These are phyloP conservation scores for Plantago elongata DNA, from an alignment of 257 asterid genomes.

Conservation along the genomic window DNA sequence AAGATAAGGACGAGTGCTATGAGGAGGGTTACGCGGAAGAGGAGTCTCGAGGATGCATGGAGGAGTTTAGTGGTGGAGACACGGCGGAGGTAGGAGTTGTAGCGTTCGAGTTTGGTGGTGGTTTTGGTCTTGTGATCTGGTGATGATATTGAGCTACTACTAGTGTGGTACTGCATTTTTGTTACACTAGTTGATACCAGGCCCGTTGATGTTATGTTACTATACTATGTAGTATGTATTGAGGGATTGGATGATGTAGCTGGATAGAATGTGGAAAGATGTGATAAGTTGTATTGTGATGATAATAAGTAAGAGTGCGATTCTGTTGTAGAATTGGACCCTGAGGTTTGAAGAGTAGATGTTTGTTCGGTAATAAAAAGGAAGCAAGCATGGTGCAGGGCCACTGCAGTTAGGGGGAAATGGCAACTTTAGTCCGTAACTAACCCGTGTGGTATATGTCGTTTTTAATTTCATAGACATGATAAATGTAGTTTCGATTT, in stretches of 20 bases:
- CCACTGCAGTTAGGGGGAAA: too few species aligned
- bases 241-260: neutral
- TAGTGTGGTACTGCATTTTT: conserved; percentile 39
- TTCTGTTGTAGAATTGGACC: conserved; percentile 12
- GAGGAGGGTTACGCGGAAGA: conserved; percentile 79
- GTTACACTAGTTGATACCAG: neutral
- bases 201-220: too few species aligned
- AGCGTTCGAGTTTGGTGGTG: conserved; percentile 62
- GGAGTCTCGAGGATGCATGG: conserved; percentile 81
- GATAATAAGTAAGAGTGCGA: too few species aligned
- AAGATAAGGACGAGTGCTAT: conserved; percentile 68
- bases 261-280: neutral
- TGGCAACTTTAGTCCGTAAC: too few species aligned
- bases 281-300: conserved; percentile 16
- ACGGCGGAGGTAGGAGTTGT: conserved; percentile 72
- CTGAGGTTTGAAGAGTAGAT: conserved; percentile 34
- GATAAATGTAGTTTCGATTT: too few species aligned
- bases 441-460: too few species aligned
- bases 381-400: neutral
- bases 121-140: conserved; percentile 58
- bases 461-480: too few species aligned
- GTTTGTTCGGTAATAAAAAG: conserved; percentile 45
- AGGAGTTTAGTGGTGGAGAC: conserved; percentile 69
- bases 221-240: neutral
- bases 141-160: conserved; percentile 20